These are phyloP conservation scores for Pyrenochaeta sp. DNA, from an alignment of 2,329 filamentous ascomycete genomes.

Conservation along the genomic window DNA sequence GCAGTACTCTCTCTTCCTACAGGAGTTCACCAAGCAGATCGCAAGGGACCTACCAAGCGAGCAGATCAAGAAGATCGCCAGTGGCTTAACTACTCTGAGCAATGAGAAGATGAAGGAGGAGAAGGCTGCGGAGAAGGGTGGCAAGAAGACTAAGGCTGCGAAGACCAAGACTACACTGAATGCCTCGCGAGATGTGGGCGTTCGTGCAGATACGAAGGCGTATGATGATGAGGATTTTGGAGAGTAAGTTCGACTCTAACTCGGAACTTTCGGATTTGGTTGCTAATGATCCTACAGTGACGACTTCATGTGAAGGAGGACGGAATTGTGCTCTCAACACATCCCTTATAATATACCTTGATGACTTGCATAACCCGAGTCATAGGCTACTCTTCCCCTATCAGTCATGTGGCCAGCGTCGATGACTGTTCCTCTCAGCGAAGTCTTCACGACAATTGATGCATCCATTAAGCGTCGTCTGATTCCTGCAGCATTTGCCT, in stretches of 20 bases:
- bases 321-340: not conserved
- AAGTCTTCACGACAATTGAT: not conserved
- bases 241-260: slow-evolving; percentile 71
- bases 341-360: not conserved
- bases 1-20: slow-evolving; percentile 87
- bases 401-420: not conserved
- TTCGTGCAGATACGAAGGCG: slow-evolving; percentile 72
- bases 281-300: slow-evolving; percentile 42
- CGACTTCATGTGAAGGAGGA: slow-evolving; percentile 49
- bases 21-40: slow-evolving; percentile 89
- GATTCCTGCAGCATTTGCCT: not conserved
- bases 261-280: too few relatives aligned
- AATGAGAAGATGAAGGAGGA: slow-evolving; percentile 99
- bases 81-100: slow-evolving; percentile 83
- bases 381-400: not conserved
- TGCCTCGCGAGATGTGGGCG: slow-evolving; percentile 65
- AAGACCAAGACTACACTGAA: slow-evolving; percentile 92
- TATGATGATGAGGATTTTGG: slow-evolving; percentile 88
- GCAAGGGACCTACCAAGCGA: slow-evolving; percentile 87
- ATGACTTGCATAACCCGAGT: not conserved
- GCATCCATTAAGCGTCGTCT: not conserved
- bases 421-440: not conserved
- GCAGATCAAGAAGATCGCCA: slow-evolving; percentile 96
- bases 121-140: slow-evolving; percentile 90
- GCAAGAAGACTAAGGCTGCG: slow-evolving; percentile 95